Percentiles rank a stretch among this genome's conserved stretches.
Conservation (phyloP, 805 yeast species). For the Zygosaccharomyces gambellarensis region DNA sequence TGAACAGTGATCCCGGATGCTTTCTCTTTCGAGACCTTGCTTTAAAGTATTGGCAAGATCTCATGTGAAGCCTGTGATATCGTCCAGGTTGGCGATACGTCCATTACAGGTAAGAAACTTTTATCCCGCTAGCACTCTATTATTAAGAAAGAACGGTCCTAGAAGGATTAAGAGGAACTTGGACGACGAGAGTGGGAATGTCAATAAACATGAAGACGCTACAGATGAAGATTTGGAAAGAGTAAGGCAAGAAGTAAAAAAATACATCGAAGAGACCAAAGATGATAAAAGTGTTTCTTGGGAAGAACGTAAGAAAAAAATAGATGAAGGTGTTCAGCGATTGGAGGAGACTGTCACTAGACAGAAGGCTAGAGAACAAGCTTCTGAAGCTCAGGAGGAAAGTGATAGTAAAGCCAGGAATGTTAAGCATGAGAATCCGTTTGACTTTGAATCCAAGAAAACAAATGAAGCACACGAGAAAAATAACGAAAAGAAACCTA, state of each 20-base stretch:
- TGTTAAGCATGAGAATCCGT: conserved; percentile 13
- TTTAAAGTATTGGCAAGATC: conserved; percentile 4
- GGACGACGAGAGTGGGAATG: not conserved
- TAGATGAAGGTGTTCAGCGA: conserved; percentile 24
- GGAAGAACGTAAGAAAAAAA: conserved; percentile 19
- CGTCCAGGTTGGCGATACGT: conserved; percentile 1
- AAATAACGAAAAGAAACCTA: conserved; percentile 16
- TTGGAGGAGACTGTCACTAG: conserved; percentile 24
- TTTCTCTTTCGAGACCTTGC: conserved; percentile 10
- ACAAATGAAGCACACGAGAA: conserved; percentile 15
- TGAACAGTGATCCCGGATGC: conserved; percentile 7
- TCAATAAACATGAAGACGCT: conserved; percentile 14
- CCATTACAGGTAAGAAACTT: conserved; percentile 8
- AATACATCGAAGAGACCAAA: conserved; percentile 22
- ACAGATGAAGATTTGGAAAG: conserved; percentile 26
- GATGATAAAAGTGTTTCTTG: conserved; percentile 12
- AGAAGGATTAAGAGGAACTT: not conserved
- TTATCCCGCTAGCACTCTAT: conserved; percentile 4
- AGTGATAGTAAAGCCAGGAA: conserved; percentile 1
- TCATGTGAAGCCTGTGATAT: not conserved
- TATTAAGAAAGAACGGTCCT: conserved; percentile 8
- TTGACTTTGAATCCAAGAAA: conserved; percentile 15
- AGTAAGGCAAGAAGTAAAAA: conserved; percentile 22
- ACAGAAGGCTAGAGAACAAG: conserved; percentile 16
- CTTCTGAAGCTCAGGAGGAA: conserved; percentile 1